phyloP scores from a whole-genome alignment of 2,329 filamentous ascomycete genomes.

The Coniochaeta hoffmannii region DNA sequence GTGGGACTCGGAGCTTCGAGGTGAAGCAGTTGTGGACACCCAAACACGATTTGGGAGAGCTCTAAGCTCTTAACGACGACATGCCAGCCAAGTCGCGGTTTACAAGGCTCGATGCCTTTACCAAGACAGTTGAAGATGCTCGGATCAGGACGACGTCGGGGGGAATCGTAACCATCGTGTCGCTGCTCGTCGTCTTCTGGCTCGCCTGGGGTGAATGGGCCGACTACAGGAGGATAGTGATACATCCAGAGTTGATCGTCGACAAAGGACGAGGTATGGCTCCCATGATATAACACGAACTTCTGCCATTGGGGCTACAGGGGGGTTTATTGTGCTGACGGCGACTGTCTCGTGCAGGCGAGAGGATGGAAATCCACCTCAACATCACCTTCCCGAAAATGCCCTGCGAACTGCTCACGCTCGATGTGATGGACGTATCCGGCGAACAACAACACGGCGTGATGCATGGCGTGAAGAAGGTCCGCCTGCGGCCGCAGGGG shows the following conservation, averaged over 20 bases:
- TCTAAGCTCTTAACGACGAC: slow-evolving; percentile 9
- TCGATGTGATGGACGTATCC: slow-evolving; percentile 98
- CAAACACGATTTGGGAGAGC: not conserved
- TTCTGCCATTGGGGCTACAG: no score
- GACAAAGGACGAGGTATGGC: slow-evolving; percentile 84
- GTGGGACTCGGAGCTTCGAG: not conserved
- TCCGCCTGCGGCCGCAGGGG: slow-evolving; percentile 63
- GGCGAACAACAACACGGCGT: slow-evolving; percentile 95
- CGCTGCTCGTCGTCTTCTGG: slow-evolving; percentile 79
- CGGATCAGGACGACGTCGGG: slow-evolving; percentile 92
- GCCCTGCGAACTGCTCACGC: slow-evolving; percentile 89
- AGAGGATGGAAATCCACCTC: slow-evolving; percentile 98
- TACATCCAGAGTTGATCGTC: slow-evolving; percentile 88
- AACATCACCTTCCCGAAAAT: slow-evolving; percentile 93
- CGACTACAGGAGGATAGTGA: slow-evolving; percentile 79
- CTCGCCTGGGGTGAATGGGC: slow-evolving; percentile 93
- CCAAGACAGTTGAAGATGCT: slow-evolving; percentile 98
- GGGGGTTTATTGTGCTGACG: slow-evolving; percentile 10
- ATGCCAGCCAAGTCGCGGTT: slow-evolving; percentile 94
- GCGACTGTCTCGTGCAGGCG: slow-evolving; percentile 44
- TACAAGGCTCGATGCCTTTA: slow-evolving; percentile 95
- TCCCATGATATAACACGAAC: not conserved
- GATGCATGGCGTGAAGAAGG: slow-evolving; percentile 85
- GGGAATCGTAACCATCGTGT: slow-evolving; percentile 88
- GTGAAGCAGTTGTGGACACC: not conserved